A percentile compares a stretch with the other conserved stretches of the same genome.
phyloP scores from a whole-genome alignment of 805 yeast species.

The Candida ovalis region DNA sequence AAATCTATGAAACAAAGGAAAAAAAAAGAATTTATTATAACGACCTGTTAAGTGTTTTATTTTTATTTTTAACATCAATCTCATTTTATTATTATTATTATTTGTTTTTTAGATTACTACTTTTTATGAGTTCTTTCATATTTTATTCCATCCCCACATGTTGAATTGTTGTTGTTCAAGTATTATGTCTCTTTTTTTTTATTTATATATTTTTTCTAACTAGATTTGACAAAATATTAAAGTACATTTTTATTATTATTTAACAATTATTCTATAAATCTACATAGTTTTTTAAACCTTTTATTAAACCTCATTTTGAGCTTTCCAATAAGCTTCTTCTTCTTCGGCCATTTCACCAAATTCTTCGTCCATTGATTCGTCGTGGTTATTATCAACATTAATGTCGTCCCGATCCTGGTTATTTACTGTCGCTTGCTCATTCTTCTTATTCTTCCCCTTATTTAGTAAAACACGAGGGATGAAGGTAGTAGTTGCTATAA shows the following conservation, averaged over 20 bases:
- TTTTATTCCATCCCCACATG: background rate
- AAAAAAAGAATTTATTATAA: background rate
- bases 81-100: background rate
- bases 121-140: background rate
- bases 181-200: background rate
- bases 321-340: constrained; percentile 16
- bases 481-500: background rate
- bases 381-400: no score
- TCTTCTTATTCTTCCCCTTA: constrained; percentile 1
- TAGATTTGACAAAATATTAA: background rate
- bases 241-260: background rate
- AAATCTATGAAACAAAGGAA: background rate
- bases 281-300: background rate
- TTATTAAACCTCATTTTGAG: background rate
- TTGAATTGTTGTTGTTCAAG: background rate
- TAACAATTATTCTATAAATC: background rate
- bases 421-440: background rate
- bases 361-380: background rate
- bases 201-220: background rate
- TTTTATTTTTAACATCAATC: background rate
- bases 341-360: constrained; percentile 11
- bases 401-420: background rate
- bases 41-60: background rate
- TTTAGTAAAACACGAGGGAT: background rate
- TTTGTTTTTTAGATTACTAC: background rate